phyloP scores from a whole-genome alignment of 73 alveolate species.

The Tetrahymena elliotti region DNA sequence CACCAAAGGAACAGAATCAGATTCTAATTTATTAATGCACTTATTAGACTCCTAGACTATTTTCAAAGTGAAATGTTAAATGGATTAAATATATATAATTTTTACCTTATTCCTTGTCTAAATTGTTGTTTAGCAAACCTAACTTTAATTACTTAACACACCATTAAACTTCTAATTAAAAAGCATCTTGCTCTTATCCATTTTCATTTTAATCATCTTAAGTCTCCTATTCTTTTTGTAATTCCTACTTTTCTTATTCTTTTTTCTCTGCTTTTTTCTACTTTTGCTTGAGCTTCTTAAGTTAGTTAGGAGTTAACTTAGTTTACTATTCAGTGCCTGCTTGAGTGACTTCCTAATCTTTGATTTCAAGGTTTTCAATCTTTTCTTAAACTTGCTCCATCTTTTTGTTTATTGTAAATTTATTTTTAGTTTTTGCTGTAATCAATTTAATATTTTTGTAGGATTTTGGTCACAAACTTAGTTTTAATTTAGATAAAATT shows the following conservation, averaged over 20 bases:
- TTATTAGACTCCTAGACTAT: not conserved
- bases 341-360: not conserved
- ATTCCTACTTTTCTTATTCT: not conserved
- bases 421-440: not conserved
- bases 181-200: not conserved
- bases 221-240: not conserved
- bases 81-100: not conserved
- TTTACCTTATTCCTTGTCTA: not conserved
- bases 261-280: conserved; percentile 12
- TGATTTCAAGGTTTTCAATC: not conserved
- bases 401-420: not conserved
- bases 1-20: not conserved
- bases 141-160: conserved; percentile 27
- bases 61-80: not conserved
- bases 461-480: not conserved
- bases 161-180: not conserved
- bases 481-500: not conserved
- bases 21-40: conserved; percentile 16
- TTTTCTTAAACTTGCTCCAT: not conserved
- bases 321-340: not conserved
- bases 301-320: not conserved
- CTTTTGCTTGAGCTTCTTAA: conserved; percentile 11
- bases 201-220: not conserved
- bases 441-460: not conserved
- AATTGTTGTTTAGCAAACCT: conserved; percentile 7